Percentiles rank a stretch among this genome's conserved stretches.
These are phyloP conservation scores for Blastobotrys arbuscula DNA, from an alignment of 1,139 yeast species.

Conservation along the genomic window DNA sequence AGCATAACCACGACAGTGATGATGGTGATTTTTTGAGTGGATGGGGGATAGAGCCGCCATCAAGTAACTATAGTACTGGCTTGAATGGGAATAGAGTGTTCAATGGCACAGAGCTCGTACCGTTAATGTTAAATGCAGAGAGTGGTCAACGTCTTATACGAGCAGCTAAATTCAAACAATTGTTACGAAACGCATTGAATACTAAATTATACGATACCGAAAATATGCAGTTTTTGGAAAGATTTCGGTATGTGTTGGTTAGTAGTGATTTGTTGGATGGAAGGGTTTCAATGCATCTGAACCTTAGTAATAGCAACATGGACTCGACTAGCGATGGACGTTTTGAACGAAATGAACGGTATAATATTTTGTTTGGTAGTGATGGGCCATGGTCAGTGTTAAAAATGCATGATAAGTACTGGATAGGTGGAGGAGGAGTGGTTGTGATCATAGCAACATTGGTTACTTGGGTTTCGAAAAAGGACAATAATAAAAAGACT, in stretches of 20 bases:
- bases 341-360: conserved; percentile 16
- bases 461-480: conserved; percentile 27
- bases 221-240: conserved; percentile 38
- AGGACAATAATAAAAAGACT: conserved; percentile 3
- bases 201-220: conserved; percentile 30
- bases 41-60: conserved; percentile 15
- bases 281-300: conserved; percentile 15
- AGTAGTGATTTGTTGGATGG: conserved; percentile 41
- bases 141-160: conserved; percentile 19
- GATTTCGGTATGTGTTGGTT: conserved; percentile 41
- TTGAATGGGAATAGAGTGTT: conserved; percentile 1
- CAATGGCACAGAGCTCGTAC: conserved; percentile 14
- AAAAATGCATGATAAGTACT: conserved; percentile 22
- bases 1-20: conserved; percentile 10
- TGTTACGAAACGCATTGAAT: conserved; percentile 27
- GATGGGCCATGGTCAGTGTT: conserved; percentile 31
- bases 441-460: conserved; percentile 33
- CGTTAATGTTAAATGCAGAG: conserved; percentile 23
- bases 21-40: conserved; percentile 4
- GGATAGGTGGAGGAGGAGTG: conserved; percentile 37
- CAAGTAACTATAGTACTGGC: conserved; percentile 2
- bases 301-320: neutral
- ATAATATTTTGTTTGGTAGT: conserved; percentile 22
- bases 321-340: neutral
- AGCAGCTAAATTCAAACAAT: conserved; percentile 23